Evolutionary conservation across 495 filamentous ascomycete species (phyloP).

Genomic region (Sphaerosporella brunnea): DNA sequence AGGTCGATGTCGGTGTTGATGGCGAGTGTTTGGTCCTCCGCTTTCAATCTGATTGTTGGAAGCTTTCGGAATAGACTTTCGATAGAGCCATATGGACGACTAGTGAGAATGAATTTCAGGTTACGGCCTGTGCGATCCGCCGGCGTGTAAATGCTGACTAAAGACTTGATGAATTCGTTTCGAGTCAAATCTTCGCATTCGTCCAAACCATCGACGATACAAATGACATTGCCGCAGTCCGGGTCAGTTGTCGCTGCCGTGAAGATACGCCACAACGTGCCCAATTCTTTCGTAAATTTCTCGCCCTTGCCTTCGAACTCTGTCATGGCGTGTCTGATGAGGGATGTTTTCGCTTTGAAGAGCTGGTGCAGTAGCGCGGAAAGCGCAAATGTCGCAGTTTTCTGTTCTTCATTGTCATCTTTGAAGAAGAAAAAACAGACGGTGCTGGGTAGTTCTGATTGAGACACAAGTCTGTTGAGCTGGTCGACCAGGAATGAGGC

Average conservation of each 20-base stretch:
- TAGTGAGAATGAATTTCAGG: slow-evolving; percentile 31
- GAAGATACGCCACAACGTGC: slow-evolving; percentile 27
- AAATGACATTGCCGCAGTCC: slow-evolving; percentile 19
- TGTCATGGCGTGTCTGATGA: slow-evolving; percentile 20
- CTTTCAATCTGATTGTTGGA: slow-evolving; percentile 25
- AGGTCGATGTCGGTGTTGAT: slow-evolving; percentile 30
- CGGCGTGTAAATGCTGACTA: slow-evolving; percentile 10
- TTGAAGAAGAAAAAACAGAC: slow-evolving; percentile 33
- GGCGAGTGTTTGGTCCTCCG: slow-evolving; percentile 27
- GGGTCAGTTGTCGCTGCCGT: slow-evolving; percentile 10
- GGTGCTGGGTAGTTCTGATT: slow-evolving; percentile 14
- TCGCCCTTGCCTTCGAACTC: slow-evolving; percentile 15
- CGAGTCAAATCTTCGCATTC: slow-evolving; percentile 26
- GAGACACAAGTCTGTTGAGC: slow-evolving; percentile 3
- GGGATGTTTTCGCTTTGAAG: slow-evolving; percentile 15
- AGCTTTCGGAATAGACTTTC: slow-evolving; percentile 14
- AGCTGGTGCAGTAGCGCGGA: slow-evolving; percentile 29
- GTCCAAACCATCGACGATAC: slow-evolving; percentile 31
- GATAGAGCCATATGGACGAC: slow-evolving; percentile 31
- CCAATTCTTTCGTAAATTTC: slow-evolving; percentile 20
- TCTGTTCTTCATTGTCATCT: slow-evolving; percentile 21
- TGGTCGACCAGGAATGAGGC: slow-evolving; percentile 26
- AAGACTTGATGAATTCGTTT: slow-evolving; percentile 15
- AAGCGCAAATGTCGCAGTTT: slow-evolving; percentile 19
- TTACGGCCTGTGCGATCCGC: not conserved